phyloP scores from a whole-genome alignment of 2,329 filamentous ascomycete species.

The Botryosphaeria dothidea region DNA sequence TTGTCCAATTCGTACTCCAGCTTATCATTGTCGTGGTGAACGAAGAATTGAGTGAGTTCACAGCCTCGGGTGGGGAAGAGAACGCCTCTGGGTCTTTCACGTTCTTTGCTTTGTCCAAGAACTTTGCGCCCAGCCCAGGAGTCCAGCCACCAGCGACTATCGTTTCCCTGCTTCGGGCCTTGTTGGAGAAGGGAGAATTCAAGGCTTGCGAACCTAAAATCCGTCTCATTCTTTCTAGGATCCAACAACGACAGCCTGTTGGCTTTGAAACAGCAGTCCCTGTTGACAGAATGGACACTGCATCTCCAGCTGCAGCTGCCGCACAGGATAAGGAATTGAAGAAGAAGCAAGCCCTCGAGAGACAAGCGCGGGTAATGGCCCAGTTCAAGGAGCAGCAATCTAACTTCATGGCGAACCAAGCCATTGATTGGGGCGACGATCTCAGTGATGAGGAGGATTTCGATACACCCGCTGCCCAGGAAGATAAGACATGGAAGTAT shows the following conservation, averaged over 20 bases:
- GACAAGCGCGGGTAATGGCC: conserved; percentile 93
- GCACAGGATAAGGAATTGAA: conserved; percentile 73
- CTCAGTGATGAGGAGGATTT: conserved; percentile 69
- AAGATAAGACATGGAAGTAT: conserved; percentile 82
- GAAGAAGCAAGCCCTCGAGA: conserved; percentile 85
- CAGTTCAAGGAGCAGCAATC: conserved; percentile 98
- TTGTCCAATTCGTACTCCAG: conserved; percentile 88
- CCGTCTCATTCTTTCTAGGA: conserved; percentile 75
- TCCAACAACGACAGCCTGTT: conserved; percentile 78
- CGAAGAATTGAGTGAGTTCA: conserved; percentile 66
- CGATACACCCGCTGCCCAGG: conserved; percentile 59
- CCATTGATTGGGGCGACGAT: conserved; percentile 87
- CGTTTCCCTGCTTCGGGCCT: conserved; percentile 53
- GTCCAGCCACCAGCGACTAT: conserved; percentile 44
- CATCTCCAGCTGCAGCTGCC: conserved; percentile 70
- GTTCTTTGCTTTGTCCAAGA: conserved; percentile 65
- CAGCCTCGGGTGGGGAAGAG: conserved; percentile 51
- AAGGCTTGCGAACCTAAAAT: conserved; percentile 85
- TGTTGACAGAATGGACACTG: conserved; percentile 77
- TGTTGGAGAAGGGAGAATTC: conserved; percentile 69
- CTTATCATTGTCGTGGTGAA: conserved; percentile 80
- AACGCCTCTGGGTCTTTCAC: conserved; percentile 65
- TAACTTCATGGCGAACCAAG: conserved; percentile 87
- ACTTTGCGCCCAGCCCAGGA: conserved; percentile 49
- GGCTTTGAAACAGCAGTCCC: conserved; percentile 70